These are phyloP conservation scores for Diaporthe ilicicola DNA, from an alignment of 2,329 filamentous ascomycete species.

Conservation along the genomic window DNA sequence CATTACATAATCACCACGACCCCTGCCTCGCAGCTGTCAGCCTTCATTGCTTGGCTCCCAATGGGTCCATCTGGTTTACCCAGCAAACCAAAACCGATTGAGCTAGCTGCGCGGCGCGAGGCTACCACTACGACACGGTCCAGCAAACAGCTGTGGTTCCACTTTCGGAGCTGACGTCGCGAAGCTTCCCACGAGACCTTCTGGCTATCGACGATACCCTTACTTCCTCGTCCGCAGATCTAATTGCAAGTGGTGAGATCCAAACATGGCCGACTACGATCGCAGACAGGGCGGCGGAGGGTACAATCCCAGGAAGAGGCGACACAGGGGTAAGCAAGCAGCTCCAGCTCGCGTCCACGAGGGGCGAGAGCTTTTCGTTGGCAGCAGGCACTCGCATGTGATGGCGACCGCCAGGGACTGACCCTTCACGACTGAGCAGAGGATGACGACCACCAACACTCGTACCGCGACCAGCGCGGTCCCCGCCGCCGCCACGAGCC, in stretches of 20 bases:
- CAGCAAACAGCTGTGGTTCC: constrained; percentile 22
- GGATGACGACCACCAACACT: constrained; percentile 68
- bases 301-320: constrained; percentile 75
- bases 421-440: constrained; percentile 40
- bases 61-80: background rate
- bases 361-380: background rate
- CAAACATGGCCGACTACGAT: constrained; percentile 65
- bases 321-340: constrained; percentile 72
- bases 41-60: background rate
- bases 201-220: background rate
- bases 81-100: background rate
- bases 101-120: constrained; percentile 21
- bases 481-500: constrained; percentile 77
- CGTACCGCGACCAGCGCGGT: constrained; percentile 71
- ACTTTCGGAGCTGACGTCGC: constrained; percentile 26
- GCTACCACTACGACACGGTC: constrained; percentile 16
- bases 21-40: background rate
- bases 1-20: constrained; percentile 10
- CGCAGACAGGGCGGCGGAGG: constrained; percentile 62
- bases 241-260: constrained; percentile 2
- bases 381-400: background rate
- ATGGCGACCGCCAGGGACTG: background rate
- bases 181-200: background rate
- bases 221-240: background rate
- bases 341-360: background rate